Base-by-base conservation (phyloP, 305 asterid genomes). In the Coffea humblotiana region DNA sequence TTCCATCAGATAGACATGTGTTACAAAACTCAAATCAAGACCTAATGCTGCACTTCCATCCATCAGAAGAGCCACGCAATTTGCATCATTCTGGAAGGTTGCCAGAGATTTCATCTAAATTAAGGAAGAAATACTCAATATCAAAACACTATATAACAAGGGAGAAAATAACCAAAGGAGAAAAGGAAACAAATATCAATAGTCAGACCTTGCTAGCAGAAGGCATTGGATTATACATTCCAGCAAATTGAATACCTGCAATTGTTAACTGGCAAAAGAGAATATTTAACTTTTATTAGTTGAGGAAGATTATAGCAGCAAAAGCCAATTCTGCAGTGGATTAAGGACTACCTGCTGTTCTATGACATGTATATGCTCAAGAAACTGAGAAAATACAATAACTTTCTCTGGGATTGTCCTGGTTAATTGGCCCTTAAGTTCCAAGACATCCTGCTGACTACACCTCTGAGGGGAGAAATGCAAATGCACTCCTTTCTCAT, bases 31-130 rank as follows among this genome's bases (percentile, higher is more conserved):
- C 85, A 96, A 86, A 89, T 96, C 99, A 86, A 96, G 98, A 84
- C 99, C 99, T 78, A 96, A 89, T 78, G 99, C 99, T 67, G 97
- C 99, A 89, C 97, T 94, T 79, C 99, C 99, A 83, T 94, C 99
- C 99, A 94, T 96, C 89, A 96, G 83, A 78, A 96, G 98, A 87
- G 91, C 99, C 97, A 91, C 89, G 87, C 99, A 96, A 81, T 90
- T 83, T 77, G 91, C 89, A 87, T 94, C 97, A 74, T 88, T 94
- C 92, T 91, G 97, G 87, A 96, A 96, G 75, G 92, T 89, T 68
- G 91, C 88, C 77, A 96, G 86, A 56, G 98, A 88, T 83, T 92
- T 92, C 92, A 92, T 90, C 98, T 96, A 89, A 88, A 80, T 69
- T 77, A 78, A 61, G 29, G 74, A 11, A 29, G 32, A 52, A 32